phyloP scores from a whole-genome alignment of 352 stramenopile genomes.

The Phytophthora fragariae region DNA sequence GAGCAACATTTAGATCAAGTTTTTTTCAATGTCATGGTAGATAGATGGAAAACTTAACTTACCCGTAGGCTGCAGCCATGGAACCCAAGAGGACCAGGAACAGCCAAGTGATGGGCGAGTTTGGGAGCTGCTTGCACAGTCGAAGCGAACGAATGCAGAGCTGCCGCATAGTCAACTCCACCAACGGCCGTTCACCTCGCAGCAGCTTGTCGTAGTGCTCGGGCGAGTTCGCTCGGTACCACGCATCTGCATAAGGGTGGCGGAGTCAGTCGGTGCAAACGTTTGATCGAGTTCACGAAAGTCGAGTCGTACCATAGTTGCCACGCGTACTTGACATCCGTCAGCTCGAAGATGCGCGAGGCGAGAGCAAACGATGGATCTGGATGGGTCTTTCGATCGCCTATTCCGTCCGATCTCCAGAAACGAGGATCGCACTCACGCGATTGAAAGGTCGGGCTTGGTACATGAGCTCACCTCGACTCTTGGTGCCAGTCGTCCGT shows the following conservation, averaged over 20 bases:
- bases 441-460: slow-evolving; percentile 22
- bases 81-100: slow-evolving; percentile 73
- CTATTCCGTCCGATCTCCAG: background rate
- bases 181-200: slow-evolving; percentile 62
- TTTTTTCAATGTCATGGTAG: background rate
- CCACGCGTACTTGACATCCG: slow-evolving; percentile 27
- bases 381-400: background rate
- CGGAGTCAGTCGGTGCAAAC: background rate
- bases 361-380: background rate
- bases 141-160: slow-evolving; percentile 72
- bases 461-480: background rate
- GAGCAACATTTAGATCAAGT: background rate
- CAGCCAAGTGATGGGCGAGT: slow-evolving; percentile 87
- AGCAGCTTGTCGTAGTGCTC: slow-evolving; percentile 80
- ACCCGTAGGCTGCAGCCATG: slow-evolving; percentile 76
- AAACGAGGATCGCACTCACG: background rate
- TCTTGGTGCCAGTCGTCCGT: slow-evolving; percentile 21
- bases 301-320: slow-evolving; percentile 25
- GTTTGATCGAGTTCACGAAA: background rate
- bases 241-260: slow-evolving; percentile 54
- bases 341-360: background rate
- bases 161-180: slow-evolving; percentile 69
- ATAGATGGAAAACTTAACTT: slow-evolving; percentile 2
- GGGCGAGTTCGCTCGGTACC: slow-evolving; percentile 70
- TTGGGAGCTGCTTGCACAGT: slow-evolving; percentile 82